Conservation (phyloP, 169 alveolate species). For the Theileria annulata region DNA sequence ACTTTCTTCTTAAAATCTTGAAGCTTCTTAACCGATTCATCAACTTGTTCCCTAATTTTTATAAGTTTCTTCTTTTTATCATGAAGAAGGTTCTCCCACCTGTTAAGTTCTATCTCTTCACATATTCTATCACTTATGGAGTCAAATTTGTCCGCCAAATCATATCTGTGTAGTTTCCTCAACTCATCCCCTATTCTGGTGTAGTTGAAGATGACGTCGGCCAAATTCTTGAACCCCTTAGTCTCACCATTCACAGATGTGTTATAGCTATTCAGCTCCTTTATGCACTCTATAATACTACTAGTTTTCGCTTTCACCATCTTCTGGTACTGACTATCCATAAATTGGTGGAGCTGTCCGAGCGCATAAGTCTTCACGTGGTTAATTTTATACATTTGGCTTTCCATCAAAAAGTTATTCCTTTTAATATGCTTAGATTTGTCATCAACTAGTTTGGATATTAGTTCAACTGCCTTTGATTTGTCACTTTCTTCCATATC, state of each 20-base stretch:
- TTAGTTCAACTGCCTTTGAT: neutral
- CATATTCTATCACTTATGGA: constrained; percentile 52
- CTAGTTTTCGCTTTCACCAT: constrained; percentile 63
- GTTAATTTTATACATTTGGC: constrained; percentile 37
- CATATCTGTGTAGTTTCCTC: constrained; percentile 65
- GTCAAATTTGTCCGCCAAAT: constrained; percentile 58
- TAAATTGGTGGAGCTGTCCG: constrained; percentile 41
- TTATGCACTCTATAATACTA: constrained; percentile 48
- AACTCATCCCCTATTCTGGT: constrained; percentile 58
- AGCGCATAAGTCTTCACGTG: constrained; percentile 45
- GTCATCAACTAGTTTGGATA: constrained; percentile 3
- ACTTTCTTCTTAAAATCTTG: constrained; percentile 25
- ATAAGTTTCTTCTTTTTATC: constrained; percentile 40
- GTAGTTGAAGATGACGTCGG: constrained; percentile 60
- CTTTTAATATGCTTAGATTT: constrained; percentile 23
- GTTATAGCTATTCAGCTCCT: constrained; percentile 46
- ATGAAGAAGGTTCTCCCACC: constrained; percentile 43
- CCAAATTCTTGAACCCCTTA: constrained; percentile 50
- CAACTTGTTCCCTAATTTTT: constrained; percentile 28
- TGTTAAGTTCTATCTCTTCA: constrained; percentile 54
- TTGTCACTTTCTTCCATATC: constrained; percentile 3
- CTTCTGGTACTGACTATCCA: constrained; percentile 57
- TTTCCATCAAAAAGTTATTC: constrained; percentile 23
- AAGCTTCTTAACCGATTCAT: constrained; percentile 27
- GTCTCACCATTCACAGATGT: constrained; percentile 13